A percentile compares a stretch with the other conserved stretches of the same genome.
These are phyloP conservation scores for Candida multigemmis DNA, from an alignment of 805 yeast species.

Conservation along the genomic window DNA sequence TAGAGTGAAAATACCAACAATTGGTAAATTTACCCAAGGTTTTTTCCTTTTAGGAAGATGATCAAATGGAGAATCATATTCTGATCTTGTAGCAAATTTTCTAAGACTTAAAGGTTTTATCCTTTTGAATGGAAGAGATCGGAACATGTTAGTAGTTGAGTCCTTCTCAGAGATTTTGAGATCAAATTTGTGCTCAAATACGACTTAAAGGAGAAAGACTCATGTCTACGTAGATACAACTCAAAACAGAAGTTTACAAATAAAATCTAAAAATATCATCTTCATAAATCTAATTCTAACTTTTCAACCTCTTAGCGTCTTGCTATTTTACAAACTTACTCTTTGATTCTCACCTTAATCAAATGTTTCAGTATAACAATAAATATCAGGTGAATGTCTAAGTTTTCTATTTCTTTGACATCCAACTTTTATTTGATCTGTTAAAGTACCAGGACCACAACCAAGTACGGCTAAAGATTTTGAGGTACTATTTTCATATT, in stretches of 20 bases:
- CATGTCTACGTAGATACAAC: no score
- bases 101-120: conserved; percentile 3
- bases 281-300: no score
- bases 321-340: no score
- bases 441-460: conserved; percentile 32
- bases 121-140: no score
- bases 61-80: conserved; percentile 22
- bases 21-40: conserved; percentile 22
- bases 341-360: conserved; percentile 2
- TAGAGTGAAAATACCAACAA: conserved; percentile 9
- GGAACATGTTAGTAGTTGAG: no score
- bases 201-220: no score
- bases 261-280: no score
- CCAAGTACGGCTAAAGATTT: conserved; percentile 27
- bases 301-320: no score
- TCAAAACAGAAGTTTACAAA: no score
- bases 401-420: conserved; percentile 19
- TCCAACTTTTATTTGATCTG: conserved; percentile 14
- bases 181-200: no score
- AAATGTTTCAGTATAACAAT: conserved; percentile 30
- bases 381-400: conserved; percentile 27
- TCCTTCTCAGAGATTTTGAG: no score
- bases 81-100: conserved; percentile 16
- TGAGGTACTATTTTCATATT: conserved; percentile 5
- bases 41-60: conserved; percentile 12